A percentile compares a stretch with the other conserved stretches of the same genome.
phyloP scores from a whole-genome alignment of 352 stramenopile species.

The Pythium sukuiense region DNA sequence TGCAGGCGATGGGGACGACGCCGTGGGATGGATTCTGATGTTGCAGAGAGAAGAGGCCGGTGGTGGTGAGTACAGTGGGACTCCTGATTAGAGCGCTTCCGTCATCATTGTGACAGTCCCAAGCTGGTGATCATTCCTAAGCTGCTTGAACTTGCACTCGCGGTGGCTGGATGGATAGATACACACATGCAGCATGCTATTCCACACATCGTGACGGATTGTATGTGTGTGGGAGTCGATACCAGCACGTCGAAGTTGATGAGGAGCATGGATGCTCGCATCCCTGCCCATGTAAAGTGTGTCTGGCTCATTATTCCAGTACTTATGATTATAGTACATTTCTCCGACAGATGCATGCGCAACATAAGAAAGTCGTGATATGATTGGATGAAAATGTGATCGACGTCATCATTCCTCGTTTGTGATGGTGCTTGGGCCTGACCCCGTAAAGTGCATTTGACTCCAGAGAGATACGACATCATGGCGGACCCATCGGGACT shows the following conservation, averaged over 20 bases:
- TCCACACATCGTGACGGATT: no score
- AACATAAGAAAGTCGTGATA: not conserved
- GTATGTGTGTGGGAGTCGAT: no score
- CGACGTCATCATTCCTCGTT: not conserved
- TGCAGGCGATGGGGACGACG: not conserved
- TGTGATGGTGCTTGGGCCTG: not conserved
- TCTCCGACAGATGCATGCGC: not conserved
- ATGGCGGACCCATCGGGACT: slow-evolving; percentile 23
- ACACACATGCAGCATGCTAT: no score
- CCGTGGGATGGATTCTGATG: not conserved
- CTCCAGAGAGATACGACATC: not conserved
- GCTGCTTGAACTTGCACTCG: no score
- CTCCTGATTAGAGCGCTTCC: slow-evolving; percentile 8
- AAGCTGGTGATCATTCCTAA: no score
- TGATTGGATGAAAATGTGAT: slow-evolving; percentile 9
- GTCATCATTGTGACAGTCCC: no score
- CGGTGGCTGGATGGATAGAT: no score
- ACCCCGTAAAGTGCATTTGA: not conserved
- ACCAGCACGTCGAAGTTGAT: no score
- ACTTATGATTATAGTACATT: not conserved
- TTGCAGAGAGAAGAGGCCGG: not conserved
- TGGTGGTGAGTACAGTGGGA: not conserved
- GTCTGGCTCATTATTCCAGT: no score
- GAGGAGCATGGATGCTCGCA: no score
- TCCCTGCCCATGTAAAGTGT: no score